Base-by-base conservation (phyloP, 2,329 filamentous ascomycete genomes). In the Exophiala sp. region DNA sequence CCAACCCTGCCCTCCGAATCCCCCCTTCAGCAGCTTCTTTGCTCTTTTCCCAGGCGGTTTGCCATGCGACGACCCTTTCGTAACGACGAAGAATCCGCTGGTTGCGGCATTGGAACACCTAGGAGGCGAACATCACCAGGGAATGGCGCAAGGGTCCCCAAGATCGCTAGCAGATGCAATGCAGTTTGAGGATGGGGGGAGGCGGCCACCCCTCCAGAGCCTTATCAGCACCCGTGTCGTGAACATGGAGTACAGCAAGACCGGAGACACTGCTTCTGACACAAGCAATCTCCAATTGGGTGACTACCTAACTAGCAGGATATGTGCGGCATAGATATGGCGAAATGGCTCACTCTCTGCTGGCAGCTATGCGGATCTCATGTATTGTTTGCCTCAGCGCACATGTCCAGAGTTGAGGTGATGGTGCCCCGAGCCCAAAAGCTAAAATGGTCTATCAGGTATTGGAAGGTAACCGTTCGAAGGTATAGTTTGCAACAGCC, bases 21-120 rank as follows among this genome's bases (percentile, higher is more conserved):
- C 2, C 50, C n/a, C 57, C 13, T 58, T 57, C 35, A 50, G 47
- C 19, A 49, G 40, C 42, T 48, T 55, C 40, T 51, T 56, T 34
- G 45, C 50, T 9, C 18, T 57, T 11, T 56, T 58, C 21, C 40
- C 49, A 13, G 21, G 42, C 10, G 46, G 38, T 14, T 35, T 42
- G 2, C 43, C 30, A 19, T 34, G 35, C 34, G 49, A 57, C 16
- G 57, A 59, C 32, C 57, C 57, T 6, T 59, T 57, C 30, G 44
- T 52, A 18, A 46, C 34, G 16, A 52, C 50, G 38, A 53, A 50
- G 39, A 59, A 59, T 38, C 57, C 55, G 16, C 37, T 59, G 34
- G 43, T 44, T 9, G 52, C 47, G 16, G 55, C 57, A 34, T 43
- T 56, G 37, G 43, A 40, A 19, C 51, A 52, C 16, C 46, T 57